Evolutionary conservation across 2,329 filamentous ascomycete species (phyloP).

Genomic region (Verticillium nonalfalfae): DNA sequence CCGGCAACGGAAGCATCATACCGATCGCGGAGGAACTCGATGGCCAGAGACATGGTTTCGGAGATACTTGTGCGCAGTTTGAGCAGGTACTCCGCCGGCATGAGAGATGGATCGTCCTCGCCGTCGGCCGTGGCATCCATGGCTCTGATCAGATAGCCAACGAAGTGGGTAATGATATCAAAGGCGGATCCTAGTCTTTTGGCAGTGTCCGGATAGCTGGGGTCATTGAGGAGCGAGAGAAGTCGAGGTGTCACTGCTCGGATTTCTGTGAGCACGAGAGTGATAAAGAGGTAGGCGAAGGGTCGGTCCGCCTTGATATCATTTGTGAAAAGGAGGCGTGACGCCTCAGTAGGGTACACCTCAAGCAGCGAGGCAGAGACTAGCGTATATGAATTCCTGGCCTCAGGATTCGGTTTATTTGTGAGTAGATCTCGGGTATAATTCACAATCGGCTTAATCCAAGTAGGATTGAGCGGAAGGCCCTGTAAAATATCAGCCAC

Average conservation of each 20-base stretch:
- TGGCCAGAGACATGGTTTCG: slow-evolving; percentile 56
- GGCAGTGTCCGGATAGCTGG: slow-evolving; percentile 43
- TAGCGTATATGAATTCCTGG: slow-evolving; percentile 53
- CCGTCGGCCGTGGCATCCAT: slow-evolving; percentile 35
- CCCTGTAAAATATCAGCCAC: slow-evolving; percentile 26
- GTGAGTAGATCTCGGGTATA: slow-evolving; percentile 48
- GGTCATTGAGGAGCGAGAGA: slow-evolving; percentile 49
- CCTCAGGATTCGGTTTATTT: slow-evolving; percentile 46
- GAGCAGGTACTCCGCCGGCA: slow-evolving; percentile 53
- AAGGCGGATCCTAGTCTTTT: slow-evolving; percentile 53
- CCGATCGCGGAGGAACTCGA: slow-evolving; percentile 63
- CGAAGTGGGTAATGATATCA: slow-evolving; percentile 55
- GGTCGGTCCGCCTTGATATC: slow-evolving; percentile 38
- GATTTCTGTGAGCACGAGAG: slow-evolving; percentile 60
- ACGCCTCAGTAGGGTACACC: slow-evolving; percentile 39
- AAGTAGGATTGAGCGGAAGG: slow-evolving; percentile 41
- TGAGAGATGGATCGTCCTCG: slow-evolving; percentile 19
- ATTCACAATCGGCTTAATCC: slow-evolving; percentile 40
- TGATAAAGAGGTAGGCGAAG: slow-evolving; percentile 56
- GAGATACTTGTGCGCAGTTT: slow-evolving; percentile 54
- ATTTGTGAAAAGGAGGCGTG: slow-evolving; percentile 46
- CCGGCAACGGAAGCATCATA: slow-evolving; percentile 63
- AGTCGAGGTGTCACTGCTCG: slow-evolving; percentile 56
- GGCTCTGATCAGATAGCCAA: slow-evolving; percentile 48
- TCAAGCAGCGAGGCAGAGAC: slow-evolving; percentile 52